Evolutionary conservation across 2,329 filamentous ascomycete genomes (phyloP).

Genomic region (Alternaria metachromatica): DNA sequence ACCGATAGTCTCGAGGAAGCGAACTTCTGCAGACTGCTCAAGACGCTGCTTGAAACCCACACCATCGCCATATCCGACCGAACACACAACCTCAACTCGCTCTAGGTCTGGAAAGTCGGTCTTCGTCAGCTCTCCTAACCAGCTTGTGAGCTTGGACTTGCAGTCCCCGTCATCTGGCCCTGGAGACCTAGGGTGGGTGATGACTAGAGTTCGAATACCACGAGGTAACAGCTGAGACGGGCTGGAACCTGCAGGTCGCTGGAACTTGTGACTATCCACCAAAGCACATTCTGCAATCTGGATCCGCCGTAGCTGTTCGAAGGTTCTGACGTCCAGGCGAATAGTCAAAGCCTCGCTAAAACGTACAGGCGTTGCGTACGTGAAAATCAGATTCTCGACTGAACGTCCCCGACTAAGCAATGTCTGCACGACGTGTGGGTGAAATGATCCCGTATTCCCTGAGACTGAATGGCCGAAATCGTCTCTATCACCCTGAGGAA

Average conservation of each 20-base stretch:
- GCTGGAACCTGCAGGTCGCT: fast-evolving
- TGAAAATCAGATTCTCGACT: background rate
- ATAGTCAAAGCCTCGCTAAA: background rate
- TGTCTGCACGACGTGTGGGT: fast-evolving
- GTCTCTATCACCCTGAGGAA: fast-evolving
- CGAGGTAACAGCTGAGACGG: background rate
- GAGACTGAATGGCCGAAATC: fast-evolving
- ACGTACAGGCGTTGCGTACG: background rate
- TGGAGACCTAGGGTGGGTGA: background rate
- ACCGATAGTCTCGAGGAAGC: background rate
- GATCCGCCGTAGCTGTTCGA: background rate
- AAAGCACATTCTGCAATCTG: background rate
- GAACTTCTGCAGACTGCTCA: background rate
- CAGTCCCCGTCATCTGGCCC: background rate
- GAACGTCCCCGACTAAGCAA: background rate
- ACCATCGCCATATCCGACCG: background rate
- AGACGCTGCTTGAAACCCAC: background rate
- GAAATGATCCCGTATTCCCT: background rate
- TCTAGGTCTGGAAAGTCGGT: background rate
- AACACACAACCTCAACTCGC: background rate
- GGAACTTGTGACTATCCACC: background rate
- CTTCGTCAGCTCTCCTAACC: background rate
- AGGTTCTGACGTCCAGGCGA: background rate
- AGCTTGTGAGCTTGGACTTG: background rate
- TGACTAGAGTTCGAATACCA: background rate